Base-by-base conservation (phyloP, 164 flowering plant species). In the Chimonanthus praecox region DNA sequence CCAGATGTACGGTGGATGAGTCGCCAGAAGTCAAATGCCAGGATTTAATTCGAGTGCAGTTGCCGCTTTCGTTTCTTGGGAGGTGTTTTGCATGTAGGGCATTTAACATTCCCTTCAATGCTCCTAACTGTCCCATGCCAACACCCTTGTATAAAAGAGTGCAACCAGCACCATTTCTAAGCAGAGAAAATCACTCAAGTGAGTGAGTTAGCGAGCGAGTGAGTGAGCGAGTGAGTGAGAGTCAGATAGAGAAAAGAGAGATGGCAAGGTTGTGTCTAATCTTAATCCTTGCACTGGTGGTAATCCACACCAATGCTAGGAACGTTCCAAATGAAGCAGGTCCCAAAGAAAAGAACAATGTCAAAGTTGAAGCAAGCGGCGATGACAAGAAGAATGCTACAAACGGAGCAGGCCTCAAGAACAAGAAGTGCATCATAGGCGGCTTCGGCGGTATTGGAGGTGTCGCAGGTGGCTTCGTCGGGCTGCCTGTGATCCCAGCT, bases 341-440 rank as follows among this genome's bases (percentile, higher is more conserved):
- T 0, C 60, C 48, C 46, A 43, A 43, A 5, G 9, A 33, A 33
- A 33, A 33, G 33, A 33, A 33, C 33, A 33, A 1, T 33, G 33
- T 33, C 33, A 33, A 33, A 33, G 33, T 33, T 33, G 33, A 0
- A 33, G 33, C 46, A 3, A 65, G 16, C 13, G 66, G 64, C 7
- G 45, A 54, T 43, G 20, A 71, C 15, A 49, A 20, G 60, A 54
- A 33, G 33, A 33, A 33, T 33, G 33, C 33, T 15, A 58, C 64
- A 44, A 51, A 50, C 8, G 70, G 45, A 16, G 70, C 69, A 11
- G 70, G 75, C 45, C 48, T 73, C 5, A 66, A 54, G 10, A 70
- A 73, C 64, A 47, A 73, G 64, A 73, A 73, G 75, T 45, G 75
- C 16, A 70, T 70, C 11, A 47, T 73, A 0, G 70, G 75, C 6